phyloP scores from a whole-genome alignment of 1,284 basidiomycete species.

The Xerocomus amazonicus region DNA sequence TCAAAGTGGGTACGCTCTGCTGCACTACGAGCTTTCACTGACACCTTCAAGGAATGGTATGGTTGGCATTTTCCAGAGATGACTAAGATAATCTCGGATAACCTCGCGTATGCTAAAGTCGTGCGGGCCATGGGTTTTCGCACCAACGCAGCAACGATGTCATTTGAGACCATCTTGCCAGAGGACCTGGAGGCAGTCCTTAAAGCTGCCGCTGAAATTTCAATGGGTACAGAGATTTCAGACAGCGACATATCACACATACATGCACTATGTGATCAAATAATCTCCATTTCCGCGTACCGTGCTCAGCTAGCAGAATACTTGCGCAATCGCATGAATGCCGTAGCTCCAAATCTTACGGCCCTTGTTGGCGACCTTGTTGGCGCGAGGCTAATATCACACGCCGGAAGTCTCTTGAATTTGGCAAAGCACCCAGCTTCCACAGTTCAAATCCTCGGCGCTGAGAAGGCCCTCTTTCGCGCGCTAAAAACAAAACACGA shows the following conservation, averaged over 20 bases:
- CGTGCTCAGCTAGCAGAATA: conserved; percentile 93
- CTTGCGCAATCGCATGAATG: conserved; percentile 94
- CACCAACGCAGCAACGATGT: conserved; percentile 85
- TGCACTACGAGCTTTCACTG: conserved; percentile 1
- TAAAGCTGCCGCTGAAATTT: conserved; percentile 92
- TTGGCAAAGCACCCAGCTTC: conserved; percentile 97
- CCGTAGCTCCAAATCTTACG: conserved; percentile 95
- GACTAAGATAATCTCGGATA: conserved; percentile 97
- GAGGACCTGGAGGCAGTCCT: conserved; percentile 92
- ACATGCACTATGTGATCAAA: conserved; percentile 93
- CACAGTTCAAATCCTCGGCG: conserved; percentile 97
- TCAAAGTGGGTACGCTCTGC: conserved; percentile 67
- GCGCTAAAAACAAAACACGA: conserved; percentile 99
- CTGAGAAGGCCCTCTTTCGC: conserved; percentile 97
- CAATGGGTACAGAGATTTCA: conserved; percentile 99
- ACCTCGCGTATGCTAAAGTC: conserved; percentile 93
- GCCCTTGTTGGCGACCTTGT: conserved; percentile 96
- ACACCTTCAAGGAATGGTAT: conserved; percentile 87
- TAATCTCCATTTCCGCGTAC: conserved; percentile 94
- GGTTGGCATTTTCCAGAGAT: conserved; percentile 99
- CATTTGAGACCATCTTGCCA: conserved; percentile 87
- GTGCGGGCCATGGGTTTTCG: conserved; percentile 91
- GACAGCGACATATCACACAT: conserved; percentile 95
- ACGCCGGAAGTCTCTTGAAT: conserved; percentile 92
- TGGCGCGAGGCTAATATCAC: conserved; percentile 93